Conservation (phyloP, 331 rosid species). For the Ulmus americana region DNA sequence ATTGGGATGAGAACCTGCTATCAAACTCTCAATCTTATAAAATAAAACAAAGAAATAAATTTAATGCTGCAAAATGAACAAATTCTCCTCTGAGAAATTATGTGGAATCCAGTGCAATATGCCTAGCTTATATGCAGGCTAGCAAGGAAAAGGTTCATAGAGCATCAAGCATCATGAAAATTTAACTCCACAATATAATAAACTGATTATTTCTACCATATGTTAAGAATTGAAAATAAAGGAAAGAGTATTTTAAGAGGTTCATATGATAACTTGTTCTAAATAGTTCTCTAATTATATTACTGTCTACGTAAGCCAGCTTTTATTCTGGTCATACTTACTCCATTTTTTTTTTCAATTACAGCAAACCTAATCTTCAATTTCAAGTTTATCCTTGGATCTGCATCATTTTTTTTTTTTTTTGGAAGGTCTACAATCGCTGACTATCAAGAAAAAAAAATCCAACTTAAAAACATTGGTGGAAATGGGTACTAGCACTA, state of each 20-base stretch:
- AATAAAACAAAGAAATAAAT: slow-evolving; percentile 3
- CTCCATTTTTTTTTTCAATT: no score
- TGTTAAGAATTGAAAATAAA: no score
- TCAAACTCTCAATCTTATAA: slow-evolving; percentile 4
- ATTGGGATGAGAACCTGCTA: slow-evolving; percentile 72
- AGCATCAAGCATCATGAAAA: neutral
- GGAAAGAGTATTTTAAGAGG: neutral
- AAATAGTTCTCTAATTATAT: neutral
- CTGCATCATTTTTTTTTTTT: no score
- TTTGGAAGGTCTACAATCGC: no score
- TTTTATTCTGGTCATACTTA: no score
- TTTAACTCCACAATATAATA: neutral
- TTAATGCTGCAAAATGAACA: slow-evolving; percentile 1
- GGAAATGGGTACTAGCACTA: no score
- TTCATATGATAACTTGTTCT: neutral
- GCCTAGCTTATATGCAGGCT: neutral
- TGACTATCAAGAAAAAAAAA: no score
- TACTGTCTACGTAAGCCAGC: no score
- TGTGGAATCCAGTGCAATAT: neutral
- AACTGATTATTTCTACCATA: neutral
- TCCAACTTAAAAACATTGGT: no score
- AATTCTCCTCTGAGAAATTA: slow-evolving; percentile 11
- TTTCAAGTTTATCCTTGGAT: no score
- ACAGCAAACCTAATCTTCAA: no score
- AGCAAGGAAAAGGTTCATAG: neutral